These are phyloP conservation scores for Apiotrichum akiyoshidainum DNA, from an alignment of 1,284 basidiomycete species.

Conservation along the genomic window DNA sequence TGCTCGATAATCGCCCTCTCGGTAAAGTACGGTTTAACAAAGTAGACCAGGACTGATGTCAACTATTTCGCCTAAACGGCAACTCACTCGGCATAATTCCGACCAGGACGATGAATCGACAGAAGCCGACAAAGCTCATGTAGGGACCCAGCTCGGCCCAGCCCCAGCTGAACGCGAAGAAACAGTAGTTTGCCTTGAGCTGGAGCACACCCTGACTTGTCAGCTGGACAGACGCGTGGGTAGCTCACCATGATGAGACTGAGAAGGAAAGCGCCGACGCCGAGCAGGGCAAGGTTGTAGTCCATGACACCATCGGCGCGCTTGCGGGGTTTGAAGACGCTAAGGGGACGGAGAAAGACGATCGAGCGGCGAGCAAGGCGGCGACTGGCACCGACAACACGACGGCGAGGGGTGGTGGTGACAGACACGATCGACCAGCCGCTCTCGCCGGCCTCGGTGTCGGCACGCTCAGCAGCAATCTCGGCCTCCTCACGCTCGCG, in stretches of 20 bases:
- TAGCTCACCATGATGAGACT: constrained; percentile 60
- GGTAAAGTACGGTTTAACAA: constrained; percentile 43
- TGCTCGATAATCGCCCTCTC: constrained; percentile 15
- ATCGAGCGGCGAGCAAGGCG: constrained; percentile 49
- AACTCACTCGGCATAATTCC: constrained; percentile 59
- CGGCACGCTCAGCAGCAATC: constrained; percentile 47
- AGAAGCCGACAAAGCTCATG: constrained; percentile 61
- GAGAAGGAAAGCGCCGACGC: constrained; percentile 50
- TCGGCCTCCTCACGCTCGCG: constrained; percentile 27
- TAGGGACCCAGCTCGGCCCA: constrained; percentile 74
- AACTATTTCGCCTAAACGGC: neutral
- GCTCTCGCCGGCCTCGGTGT: constrained; percentile 10
- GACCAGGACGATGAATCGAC: constrained; percentile 62
- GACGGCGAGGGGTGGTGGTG: constrained; percentile 7
- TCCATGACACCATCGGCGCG: constrained; percentile 53
- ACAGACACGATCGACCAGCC: constrained; percentile 22
- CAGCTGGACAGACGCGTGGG: constrained; percentile 5
- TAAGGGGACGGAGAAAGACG: constrained; percentile 63
- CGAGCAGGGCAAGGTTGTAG: constrained; percentile 67
- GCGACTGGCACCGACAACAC: constrained; percentile 27
- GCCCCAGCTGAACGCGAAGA: constrained; percentile 67
- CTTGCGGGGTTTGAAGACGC: constrained; percentile 60
- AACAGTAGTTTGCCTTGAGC: constrained; percentile 68
- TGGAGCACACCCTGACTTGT: constrained; percentile 59
- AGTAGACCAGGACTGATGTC: constrained; percentile 37